Evolutionary conservation across 257 asterid genomes (phyloP), one percentile per base, ranked within the genome.

Genomic region (Paulownia fortunei): DNA sequence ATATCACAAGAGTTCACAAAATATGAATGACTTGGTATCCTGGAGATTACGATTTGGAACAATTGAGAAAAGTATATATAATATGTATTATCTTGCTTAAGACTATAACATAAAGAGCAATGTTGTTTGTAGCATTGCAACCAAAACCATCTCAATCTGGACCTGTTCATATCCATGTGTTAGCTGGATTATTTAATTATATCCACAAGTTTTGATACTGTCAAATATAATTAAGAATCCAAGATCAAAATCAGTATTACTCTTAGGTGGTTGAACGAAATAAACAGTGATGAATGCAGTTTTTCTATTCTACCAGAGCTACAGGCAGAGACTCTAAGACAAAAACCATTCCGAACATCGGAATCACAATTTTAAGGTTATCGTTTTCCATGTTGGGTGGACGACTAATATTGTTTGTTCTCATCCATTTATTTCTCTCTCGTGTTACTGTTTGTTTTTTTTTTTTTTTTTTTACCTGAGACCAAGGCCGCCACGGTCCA

Each of bases 101-200:
- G n/a, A 44, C 52, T 11, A 44, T 10, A 44, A n/a, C 52, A 44
- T 44, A 44, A 0, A n/a, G 7, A 24, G 12, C 3, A 54, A 54
- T 54, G 24, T 51, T n/a, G 30, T 19, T 21, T 55, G 30, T 8
- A 2, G 0, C 16, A 56, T 56, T 1, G 2, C 16, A 24, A 10
- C n/a, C 59, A 67, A 23, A 41, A 10, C 58, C 54, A 42, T 24
- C 73, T 23, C 39, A 42, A 67, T 67, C 24, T 44, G 44, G 73
- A 44, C 58, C 58, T 15, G n/a, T 16, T 24, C 61, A 7, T 27
- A 15, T 23, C 0, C 26, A 13, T 69, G 37, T 26, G 34, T 44
- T 21, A 44, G 37, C 37, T 67, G 55, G 39, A 13, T 68, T 12
- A 23, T 26, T 44, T 44, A 13, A 68, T 68, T 9, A 12, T 10